A percentile compares a stretch with the other conserved stretches of the same genome.
These are phyloP conservation scores for Colletotrichum sidae DNA, from an alignment of 2,329 filamentous ascomycete species.

Conservation along the genomic window DNA sequence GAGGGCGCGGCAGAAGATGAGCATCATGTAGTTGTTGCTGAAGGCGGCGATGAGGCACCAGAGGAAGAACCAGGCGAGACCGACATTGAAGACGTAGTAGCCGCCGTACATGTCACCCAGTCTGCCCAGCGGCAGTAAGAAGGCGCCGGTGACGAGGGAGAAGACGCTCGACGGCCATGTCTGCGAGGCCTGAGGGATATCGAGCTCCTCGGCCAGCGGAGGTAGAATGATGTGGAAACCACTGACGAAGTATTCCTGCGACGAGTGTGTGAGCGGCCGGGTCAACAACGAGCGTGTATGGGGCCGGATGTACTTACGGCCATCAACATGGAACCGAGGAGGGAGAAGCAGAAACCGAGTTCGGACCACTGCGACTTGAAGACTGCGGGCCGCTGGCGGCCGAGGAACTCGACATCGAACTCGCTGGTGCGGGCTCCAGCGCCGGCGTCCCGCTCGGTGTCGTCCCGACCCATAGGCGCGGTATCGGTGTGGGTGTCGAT, in stretches of 20 bases:
- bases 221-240: conserved; percentile 82
- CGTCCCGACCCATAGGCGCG: conserved; percentile 19
- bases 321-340: conserved; percentile 73
- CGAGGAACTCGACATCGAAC: conserved; percentile 67
- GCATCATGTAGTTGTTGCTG: conserved; percentile 73
- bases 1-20: conserved; percentile 79
- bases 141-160: conserved; percentile 66
- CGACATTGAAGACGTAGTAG: conserved; percentile 68
- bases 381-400: conserved; percentile 68
- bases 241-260: conserved; percentile 78
- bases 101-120: conserved; percentile 73
- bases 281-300: too few species aligned
- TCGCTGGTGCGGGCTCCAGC: conserved; percentile 10
- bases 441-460: conserved; percentile 31
- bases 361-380: conserved; percentile 68
- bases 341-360: conserved; percentile 70
- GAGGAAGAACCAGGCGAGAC: conserved; percentile 72
- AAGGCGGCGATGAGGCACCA: conserved; percentile 80
- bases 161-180: conserved; percentile 76
- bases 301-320: conserved; percentile 50
- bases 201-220: conserved; percentile 68
- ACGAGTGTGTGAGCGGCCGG: background rate
- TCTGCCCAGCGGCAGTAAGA: conserved; percentile 73
- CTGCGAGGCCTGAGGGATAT: conserved; percentile 70
- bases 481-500: too few species aligned